Base-by-base conservation (phyloP, 495 filamentous ascomycete species). In the Staphylotrichum longicolle region DNA sequence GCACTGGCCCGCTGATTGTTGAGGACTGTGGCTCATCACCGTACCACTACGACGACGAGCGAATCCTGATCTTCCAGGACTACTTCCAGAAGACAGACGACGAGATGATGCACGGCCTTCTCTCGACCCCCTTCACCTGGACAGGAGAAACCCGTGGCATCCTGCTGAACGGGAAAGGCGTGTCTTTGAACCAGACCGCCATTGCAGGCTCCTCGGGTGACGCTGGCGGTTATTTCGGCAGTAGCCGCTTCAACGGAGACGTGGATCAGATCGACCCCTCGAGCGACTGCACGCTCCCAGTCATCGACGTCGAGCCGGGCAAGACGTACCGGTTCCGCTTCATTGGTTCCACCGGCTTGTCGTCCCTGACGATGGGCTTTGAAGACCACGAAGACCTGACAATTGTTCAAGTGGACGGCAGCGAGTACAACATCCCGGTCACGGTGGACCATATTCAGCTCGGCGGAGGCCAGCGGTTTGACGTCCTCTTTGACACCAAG, bases 321-420 rank as follows among this genome's bases (percentile, higher is more conserved):
- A 85, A 80, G 65, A 82, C 81, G 1, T 88, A 88, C 60, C 78
- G 82, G 9, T 69, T 86, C 55, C 76, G 84, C 46, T 78, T 82
- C 66, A 79, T 86, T 53, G 81, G 83, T 0, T 75, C 66, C 6
- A 81, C 79, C 2, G 80, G 82, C 4, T 70, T 87, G 30, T 81
- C 81, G 0, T 77, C 82, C 57, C 62, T 81, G 4, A 71, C 72
- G 1, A 66, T 83, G 49, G 83, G 68, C 2, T 72, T 86, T 48
- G 81, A 85, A 55, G 77, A 68, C 35, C 84, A 86, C 63, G 48
- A 72, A 27, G 67, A 77, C 27, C 54, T 82, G 5, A 77, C 70
- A 1, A 75, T 88, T 50, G 78, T 88, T 53, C 79, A 81, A 50
- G 82, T 78, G 2, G 85, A 88, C 64, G 83, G 83, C 20, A 66